A percentile compares a stretch with the other conserved stretches of the same genome.
These are phyloP conservation scores for Chenopodium quinoa DNA, from an alignment of 148 eudicot genomes.

Conservation along the genomic window DNA sequence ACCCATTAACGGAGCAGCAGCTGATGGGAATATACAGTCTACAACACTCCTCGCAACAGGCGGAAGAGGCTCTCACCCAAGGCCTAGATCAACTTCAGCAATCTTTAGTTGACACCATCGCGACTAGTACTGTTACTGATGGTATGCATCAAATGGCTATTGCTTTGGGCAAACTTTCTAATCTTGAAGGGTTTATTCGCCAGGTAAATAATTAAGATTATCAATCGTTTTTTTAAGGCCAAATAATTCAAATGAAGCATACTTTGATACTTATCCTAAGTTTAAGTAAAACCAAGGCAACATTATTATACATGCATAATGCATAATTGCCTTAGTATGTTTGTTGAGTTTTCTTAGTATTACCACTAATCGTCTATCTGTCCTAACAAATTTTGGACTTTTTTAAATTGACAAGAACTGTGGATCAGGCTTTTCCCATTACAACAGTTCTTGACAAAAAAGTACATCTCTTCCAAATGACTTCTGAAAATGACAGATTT, in stretches of 20 bases:
- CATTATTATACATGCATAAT: not conserved
- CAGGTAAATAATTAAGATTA: slow-evolving; percentile 48
- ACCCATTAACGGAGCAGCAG: slow-evolving; percentile 84
- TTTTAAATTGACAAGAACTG: not conserved
- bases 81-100: slow-evolving; percentile 84
- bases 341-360: slow-evolving; percentile 1
- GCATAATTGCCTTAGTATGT: slow-evolving; percentile 1
- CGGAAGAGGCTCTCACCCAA: slow-evolving; percentile 87
- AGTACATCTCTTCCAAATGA: not conserved
- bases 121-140: slow-evolving; percentile 54
- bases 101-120: slow-evolving; percentile 72
- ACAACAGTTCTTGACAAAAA: slow-evolving; percentile 5
- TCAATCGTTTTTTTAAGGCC: slow-evolving; percentile 12
- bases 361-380: not conserved
- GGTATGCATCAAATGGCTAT: slow-evolving; percentile 93
- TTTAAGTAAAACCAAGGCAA: not conserved
- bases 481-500: slow-evolving; percentile 23
- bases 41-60: slow-evolving; percentile 85
- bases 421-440: slow-evolving; percentile 14
- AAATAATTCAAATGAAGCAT: not conserved
- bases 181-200: slow-evolving; percentile 90
- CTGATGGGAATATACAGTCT: slow-evolving; percentile 75
- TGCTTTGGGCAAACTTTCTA: slow-evolving; percentile 84
- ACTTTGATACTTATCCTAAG: not conserved
- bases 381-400: slow-evolving; percentile 1